A percentile compares a stretch with the other conserved stretches of the same genome.
Conservation (phyloP, 495 filamentous ascomycete genomes). For the Penicillium verhagenii region DNA sequence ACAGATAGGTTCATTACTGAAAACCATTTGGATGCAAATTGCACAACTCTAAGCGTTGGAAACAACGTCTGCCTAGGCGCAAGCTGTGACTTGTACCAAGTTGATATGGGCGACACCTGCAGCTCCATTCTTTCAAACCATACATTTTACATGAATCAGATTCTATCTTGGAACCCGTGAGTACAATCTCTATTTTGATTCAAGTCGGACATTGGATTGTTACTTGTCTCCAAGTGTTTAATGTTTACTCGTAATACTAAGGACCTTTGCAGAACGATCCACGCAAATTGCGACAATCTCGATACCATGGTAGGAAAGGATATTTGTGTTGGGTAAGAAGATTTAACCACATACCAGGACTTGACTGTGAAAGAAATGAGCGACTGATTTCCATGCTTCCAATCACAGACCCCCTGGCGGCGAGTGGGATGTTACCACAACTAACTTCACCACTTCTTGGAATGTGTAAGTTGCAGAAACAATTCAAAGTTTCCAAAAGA, state of each 20-base stretch:
- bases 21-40: not conserved
- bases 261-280: not conserved
- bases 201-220: too few species aligned
- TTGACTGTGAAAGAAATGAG: too few species aligned
- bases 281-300: not conserved
- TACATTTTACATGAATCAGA: not conserved
- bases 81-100: not conserved
- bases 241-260: too few species aligned
- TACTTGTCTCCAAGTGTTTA: too few species aligned
- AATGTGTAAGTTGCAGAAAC: too few species aligned
- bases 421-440: too few species aligned
- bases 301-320: not conserved
- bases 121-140: not conserved
- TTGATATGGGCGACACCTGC: not conserved
- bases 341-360: too few species aligned
- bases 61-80: not conserved
- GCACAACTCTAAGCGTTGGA: not conserved
- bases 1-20: not conserved
- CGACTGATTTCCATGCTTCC: too few species aligned
- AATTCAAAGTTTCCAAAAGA: too few species aligned
- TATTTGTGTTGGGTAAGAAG: not conserved
- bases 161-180: not conserved
- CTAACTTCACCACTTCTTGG: too few species aligned
- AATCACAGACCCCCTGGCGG: too few species aligned
- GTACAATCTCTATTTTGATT: too few species aligned